Conservation (phyloP, 768 basidiomycete genomes). For the Pulveroboletus sp. region DNA sequence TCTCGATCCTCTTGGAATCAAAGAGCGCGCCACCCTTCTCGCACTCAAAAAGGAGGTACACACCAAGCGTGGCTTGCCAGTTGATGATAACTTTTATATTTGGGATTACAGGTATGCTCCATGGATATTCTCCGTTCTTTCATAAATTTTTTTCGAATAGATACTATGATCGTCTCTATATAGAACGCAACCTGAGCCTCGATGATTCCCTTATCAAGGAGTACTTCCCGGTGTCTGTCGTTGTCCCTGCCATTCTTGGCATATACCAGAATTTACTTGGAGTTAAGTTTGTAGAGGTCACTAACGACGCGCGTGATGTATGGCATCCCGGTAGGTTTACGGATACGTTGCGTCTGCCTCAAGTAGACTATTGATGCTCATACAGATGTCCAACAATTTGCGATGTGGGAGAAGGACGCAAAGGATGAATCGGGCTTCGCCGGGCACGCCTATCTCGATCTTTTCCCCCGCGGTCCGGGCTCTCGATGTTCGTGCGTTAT, state of each 20-base stretch:
- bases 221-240: slow-evolving; percentile 83
- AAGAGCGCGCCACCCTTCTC: slow-evolving; percentile 66
- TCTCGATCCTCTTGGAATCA: slow-evolving; percentile 65
- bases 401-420: slow-evolving; percentile 81
- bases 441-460: slow-evolving; percentile 85
- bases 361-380: background rate
- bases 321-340: slow-evolving; percentile 78
- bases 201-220: slow-evolving; percentile 82
- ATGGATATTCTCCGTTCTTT: too few species aligned
- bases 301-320: slow-evolving; percentile 54
- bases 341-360: too few species aligned
- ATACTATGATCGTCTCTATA: slow-evolving; percentile 38
- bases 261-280: slow-evolving; percentile 84
- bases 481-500: slow-evolving; percentile 14
- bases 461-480: slow-evolving; percentile 87
- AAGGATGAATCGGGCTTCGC: slow-evolving; percentile 70
- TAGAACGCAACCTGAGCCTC: slow-evolving; percentile 64
- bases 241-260: slow-evolving; percentile 76
- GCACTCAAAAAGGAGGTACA: slow-evolving; percentile 76
- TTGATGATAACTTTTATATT: slow-evolving; percentile 72
- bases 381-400: slow-evolving; percentile 76
- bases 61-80: slow-evolving; percentile 51
- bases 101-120: slow-evolving; percentile 88
- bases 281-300: slow-evolving; percentile 60
- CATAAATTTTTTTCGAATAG: too few species aligned